Evolutionary conservation across 768 basidiomycete genomes (phyloP).

Genomic region (Leccinum uliginosum): DNA sequence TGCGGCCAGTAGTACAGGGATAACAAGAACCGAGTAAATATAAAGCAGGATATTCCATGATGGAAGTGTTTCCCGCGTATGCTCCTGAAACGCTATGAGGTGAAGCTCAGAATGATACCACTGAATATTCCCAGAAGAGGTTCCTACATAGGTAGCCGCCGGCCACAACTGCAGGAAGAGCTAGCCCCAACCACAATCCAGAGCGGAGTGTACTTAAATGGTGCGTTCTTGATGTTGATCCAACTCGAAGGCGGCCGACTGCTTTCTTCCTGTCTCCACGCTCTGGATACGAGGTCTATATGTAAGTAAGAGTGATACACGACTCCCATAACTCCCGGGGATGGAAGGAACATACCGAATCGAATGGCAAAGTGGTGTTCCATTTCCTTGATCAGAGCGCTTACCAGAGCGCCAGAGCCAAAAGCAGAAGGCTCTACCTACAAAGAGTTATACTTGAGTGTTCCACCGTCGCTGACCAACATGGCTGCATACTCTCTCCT

Average conservation of each 20-base stretch:
- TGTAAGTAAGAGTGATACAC: not conserved
- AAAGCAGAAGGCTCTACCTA: constrained; percentile 70
- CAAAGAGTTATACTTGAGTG: not conserved
- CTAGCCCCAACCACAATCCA: constrained; percentile 68
- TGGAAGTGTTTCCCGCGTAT: constrained; percentile 51
- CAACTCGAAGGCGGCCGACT: constrained; percentile 56
- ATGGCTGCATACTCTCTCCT: constrained; percentile 54
- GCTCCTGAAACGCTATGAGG: constrained; percentile 48
- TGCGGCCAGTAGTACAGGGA: constrained; percentile 73
- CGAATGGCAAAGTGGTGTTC: constrained; percentile 71
- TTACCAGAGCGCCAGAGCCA: constrained; percentile 55
- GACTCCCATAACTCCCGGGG: not conserved
- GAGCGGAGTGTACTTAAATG: constrained; percentile 72
- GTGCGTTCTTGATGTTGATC: constrained; percentile 48
- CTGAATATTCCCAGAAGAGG: not conserved
- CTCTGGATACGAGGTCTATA: constrained; percentile 29
- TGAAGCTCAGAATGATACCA: not conserved
- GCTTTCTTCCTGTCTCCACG: constrained; percentile 80
- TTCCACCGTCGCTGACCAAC: not conserved
- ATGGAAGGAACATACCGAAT: constrained; percentile 56
- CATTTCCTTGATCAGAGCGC: constrained; percentile 66
- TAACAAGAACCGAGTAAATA: constrained; percentile 67
- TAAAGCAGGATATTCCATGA: constrained; percentile 73
- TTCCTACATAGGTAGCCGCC: constrained; percentile 57
- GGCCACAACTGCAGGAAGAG: constrained; percentile 59